Evolutionary conservation across 1,284 basidiomycete genomes (phyloP).

Genomic region (Moesziomyces sp.): DNA sequence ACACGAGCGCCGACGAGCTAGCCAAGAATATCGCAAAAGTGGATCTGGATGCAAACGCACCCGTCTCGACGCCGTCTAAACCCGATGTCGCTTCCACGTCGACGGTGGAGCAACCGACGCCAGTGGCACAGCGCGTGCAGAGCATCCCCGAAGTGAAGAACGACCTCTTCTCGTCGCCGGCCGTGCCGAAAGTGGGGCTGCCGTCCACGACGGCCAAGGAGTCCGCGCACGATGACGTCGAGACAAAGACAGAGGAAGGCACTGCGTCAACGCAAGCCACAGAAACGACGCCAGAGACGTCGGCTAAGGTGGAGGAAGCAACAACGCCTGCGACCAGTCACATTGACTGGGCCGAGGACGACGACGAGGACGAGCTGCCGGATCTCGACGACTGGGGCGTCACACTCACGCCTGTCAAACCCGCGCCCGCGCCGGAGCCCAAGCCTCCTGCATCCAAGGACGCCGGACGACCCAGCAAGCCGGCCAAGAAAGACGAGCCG

Average conservation of each 20-base stretch:
- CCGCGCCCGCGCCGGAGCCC: slow-evolving; percentile 2
- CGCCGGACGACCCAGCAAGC: neutral
- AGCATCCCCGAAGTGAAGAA: slow-evolving; percentile 31
- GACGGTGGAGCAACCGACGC: slow-evolving; percentile 12
- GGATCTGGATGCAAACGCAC: slow-evolving; percentile 2
- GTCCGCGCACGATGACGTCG: neutral
- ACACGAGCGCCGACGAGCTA: slow-evolving; percentile 16
- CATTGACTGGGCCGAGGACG: slow-evolving; percentile 60
- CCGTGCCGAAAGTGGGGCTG: slow-evolving; percentile 27
- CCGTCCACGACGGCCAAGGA: neutral
- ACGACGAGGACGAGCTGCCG: slow-evolving; percentile 56
- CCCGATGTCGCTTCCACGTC: neutral
- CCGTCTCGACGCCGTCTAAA: no score
- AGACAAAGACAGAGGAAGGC: no score
- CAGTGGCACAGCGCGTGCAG: slow-evolving; percentile 26
- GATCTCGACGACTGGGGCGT: slow-evolving; percentile 58
- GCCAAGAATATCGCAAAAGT: slow-evolving; percentile 8
- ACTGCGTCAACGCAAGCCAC: no score
- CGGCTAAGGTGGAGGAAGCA: neutral
- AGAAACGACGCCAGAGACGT: neutral
- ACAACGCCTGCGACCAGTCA: slow-evolving; percentile 13
- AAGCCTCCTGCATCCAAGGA: slow-evolving; percentile 1
- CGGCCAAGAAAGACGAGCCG: neutral
- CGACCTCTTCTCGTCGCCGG: slow-evolving; percentile 37
- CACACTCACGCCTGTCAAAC: slow-evolving; percentile 30